A percentile compares a stretch with the other conserved stretches of the same genome.
Conservation (phyloP, 129 eudicot genomes). For the Helianthus tuberosus region DNA sequence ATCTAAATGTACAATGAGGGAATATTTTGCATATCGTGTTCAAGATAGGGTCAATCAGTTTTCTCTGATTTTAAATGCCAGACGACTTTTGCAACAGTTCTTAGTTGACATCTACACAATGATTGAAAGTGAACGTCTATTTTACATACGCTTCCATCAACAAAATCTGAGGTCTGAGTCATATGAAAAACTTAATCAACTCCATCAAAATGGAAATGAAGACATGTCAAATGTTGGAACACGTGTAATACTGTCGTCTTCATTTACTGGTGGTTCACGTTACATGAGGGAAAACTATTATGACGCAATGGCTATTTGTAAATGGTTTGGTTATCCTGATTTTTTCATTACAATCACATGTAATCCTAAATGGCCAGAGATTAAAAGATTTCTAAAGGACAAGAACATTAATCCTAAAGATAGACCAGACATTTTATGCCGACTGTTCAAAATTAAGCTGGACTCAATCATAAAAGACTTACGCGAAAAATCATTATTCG, state of each 20-base stretch:
- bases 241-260: conserved; percentile 20
- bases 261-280: background rate
- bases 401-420: background rate
- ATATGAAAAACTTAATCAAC: too few species aligned
- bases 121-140: background rate
- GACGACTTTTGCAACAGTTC: background rate
- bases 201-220: background rate
- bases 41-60: background rate
- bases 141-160: background rate
- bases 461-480: background rate
- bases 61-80: background rate
- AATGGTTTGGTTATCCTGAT: background rate
- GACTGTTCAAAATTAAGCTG: conserved; percentile 10
- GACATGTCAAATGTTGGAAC: too few species aligned
- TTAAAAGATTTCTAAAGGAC: background rate
- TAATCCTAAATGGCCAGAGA: conserved; percentile 10
- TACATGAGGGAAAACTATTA: conserved; percentile 16
- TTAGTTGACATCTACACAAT: conserved; percentile 3
- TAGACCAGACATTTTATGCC: background rate
- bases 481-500: background rate
- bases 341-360: background rate
- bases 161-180: background rate
- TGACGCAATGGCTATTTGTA: conserved; percentile 25
- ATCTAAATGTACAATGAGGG: background rate
- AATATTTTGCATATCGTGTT: background rate